Evolutionary conservation across 306 rosid species (phyloP).

Genomic region (Erythrophleum fordii): DNA sequence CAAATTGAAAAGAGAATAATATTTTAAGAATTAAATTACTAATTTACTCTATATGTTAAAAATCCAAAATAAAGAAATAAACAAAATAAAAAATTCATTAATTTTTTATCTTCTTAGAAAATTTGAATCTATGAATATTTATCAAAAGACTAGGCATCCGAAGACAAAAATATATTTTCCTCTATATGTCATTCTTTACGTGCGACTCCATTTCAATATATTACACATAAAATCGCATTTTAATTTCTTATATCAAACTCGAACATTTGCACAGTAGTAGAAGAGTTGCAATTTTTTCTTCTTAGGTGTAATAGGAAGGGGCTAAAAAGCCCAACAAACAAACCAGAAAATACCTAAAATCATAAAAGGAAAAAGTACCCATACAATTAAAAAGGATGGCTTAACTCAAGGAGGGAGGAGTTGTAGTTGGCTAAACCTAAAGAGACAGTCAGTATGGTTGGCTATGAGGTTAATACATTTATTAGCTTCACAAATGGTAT

Average conservation of each 20-base stretch:
- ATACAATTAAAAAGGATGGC: too few species aligned
- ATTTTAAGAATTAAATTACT: too few species aligned
- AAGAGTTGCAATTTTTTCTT: neutral
- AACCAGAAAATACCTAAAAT: too few species aligned
- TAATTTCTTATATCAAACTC: neutral
- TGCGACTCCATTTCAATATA: neutral
- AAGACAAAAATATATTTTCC: neutral
- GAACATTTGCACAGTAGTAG: neutral
- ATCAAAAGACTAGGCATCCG: neutral
- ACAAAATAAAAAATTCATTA: neutral
- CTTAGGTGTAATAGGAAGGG: too few species aligned
- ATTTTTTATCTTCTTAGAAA: neutral
- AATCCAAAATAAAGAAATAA: neutral
- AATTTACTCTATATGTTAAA: neutral
- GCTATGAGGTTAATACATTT: too few species aligned
- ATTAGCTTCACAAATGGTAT: too few species aligned
- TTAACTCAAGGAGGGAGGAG: too few species aligned
- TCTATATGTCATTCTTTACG: neutral
- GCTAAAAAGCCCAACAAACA: too few species aligned
- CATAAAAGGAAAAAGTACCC: too few species aligned
- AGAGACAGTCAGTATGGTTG: too few species aligned
- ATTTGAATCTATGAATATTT: neutral
- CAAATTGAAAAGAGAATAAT: too few species aligned
- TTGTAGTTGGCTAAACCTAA: too few species aligned
- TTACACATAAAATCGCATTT: neutral